A percentile compares a stretch with the other conserved stretches of the same genome.
Conservation (phyloP, 2,329 filamentous ascomycete species). For the Botrytis pseudocinerea region DNA sequence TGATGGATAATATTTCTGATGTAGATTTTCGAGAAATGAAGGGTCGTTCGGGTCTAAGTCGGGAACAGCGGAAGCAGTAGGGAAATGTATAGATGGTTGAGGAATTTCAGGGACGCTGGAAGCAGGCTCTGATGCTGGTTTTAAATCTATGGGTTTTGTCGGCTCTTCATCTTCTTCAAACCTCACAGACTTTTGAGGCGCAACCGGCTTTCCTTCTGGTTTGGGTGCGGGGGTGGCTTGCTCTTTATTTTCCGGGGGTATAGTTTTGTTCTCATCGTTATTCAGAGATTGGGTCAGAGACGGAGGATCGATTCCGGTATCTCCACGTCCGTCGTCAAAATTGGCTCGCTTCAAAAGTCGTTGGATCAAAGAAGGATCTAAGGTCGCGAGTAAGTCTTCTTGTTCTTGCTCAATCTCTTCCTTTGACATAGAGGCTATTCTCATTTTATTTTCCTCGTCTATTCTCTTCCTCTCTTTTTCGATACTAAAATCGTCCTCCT, state of each 20-base stretch:
- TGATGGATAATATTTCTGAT: conserved; percentile 90
- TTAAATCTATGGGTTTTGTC: conserved; percentile 46
- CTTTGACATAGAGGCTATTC: conserved; percentile 74
- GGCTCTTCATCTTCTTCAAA: conserved; percentile 44
- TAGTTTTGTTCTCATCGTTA: conserved; percentile 10
- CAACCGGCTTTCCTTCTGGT: conserved; percentile 34
- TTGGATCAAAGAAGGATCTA: conserved; percentile 76
- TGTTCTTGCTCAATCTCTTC: conserved; percentile 80
- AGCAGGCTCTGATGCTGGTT: conserved; percentile 49
- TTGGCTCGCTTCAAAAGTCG: conserved; percentile 58
- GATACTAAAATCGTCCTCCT: conserved; percentile 38
- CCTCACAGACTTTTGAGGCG: conserved; percentile 47
- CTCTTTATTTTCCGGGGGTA: not conserved
- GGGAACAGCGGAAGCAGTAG: conserved; percentile 52
- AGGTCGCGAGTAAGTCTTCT: conserved; percentile 73
- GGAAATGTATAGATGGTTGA: conserved; percentile 44
- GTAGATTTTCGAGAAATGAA: conserved; percentile 79
- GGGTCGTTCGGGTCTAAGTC: conserved; percentile 82
- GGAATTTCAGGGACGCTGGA: conserved; percentile 55
- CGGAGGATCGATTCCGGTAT: conserved; percentile 37
- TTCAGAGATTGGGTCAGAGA: not conserved
- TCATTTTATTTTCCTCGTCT: conserved; percentile 76
- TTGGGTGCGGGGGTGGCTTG: conserved; percentile 31
- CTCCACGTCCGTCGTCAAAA: conserved; percentile 40
- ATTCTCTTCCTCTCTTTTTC: conserved; percentile 69